Percentiles rank a stretch among this genome's conserved stretches.
Conservation (phyloP, 2,329 filamentous ascomycete species). For the Venturiaceae sp. region DNA sequence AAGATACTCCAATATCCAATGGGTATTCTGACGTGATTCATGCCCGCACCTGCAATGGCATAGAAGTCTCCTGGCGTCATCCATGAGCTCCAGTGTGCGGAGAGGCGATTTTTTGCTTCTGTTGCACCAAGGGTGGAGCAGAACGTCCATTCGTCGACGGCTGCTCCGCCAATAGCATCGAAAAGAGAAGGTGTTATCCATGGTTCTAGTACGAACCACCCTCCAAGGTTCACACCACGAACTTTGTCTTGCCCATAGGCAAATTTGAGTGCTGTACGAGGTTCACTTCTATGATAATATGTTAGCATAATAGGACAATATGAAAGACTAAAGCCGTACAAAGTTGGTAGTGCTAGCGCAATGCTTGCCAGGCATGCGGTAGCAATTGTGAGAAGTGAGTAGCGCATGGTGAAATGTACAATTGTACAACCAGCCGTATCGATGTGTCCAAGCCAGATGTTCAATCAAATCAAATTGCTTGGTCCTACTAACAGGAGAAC, state of each 20-base stretch:
- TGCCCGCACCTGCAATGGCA: constrained; percentile 75
- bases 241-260: constrained; percentile 63
- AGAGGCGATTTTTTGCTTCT: constrained; percentile 54
- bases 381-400: background rate
- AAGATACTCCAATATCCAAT: constrained; percentile 92
- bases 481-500: background rate
- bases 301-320: background rate
- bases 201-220: constrained; percentile 85
- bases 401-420: background rate
- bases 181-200: constrained; percentile 95
- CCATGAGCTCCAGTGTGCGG: constrained; percentile 85
- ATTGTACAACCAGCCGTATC: background rate
- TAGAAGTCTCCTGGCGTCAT: constrained; percentile 75
- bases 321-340: background rate
- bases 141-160: constrained; percentile 76
- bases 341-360: background rate
- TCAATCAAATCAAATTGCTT: background rate
- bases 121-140: constrained; percentile 59
- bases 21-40: constrained; percentile 94
- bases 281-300: background rate
- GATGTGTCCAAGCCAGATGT: background rate
- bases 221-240: constrained; percentile 83
- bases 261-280: constrained; percentile 27
- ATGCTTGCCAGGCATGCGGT: background rate
- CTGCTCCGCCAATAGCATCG: constrained; percentile 35